Base-by-base conservation (phyloP, 2,329 filamentous ascomycete genomes). In the Orbilia ellipsospora region DNA sequence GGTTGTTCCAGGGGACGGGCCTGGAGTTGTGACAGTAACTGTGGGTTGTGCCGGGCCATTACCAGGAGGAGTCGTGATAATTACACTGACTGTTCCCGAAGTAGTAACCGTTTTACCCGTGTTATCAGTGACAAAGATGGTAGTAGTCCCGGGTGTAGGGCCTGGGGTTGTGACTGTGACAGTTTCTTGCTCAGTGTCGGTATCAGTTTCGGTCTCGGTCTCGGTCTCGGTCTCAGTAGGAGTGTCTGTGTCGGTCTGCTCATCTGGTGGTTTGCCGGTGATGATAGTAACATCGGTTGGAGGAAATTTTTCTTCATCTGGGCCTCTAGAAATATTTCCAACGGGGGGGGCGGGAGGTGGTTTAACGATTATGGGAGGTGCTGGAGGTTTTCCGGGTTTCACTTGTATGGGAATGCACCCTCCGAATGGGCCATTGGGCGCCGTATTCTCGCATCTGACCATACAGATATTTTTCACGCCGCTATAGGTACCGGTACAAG, bases 381-480 rank as follows among this genome's bases (percentile, higher is more conserved):
- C 31, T 10, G 40, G 4, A 12, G 57, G 36, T 6, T 82, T 81
- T 4, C 28, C 5, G 2, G 57, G 13, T 6, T 82, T 81, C 79
- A 89, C 88, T 80, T 88, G 85, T 16, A 88, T 84, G 1, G 87
- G 82, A 80, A 89, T 86, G 81, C 87, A 89, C 60, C 87, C 85
- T 45, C 86, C 86, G 66, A 89, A 89, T 12, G 86, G 86, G 3
- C 87, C 86, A 8, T 86, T 86, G 2, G 85, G 81, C 2, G 87
- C 86, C 67, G 85, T 86, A 82, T 89, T 89, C 18, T 86, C 84
- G 83, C 87, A 89, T 42, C 87, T 85, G 18, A 89, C 83, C 0
- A 87, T 88, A 83, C 87, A 88, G 45, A 88, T 66, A 55, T 69
- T 67, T 7, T 57, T 59, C 44, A 28, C 55, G 13, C 52, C 65